Conservation (phyloP, 768 basidiomycete species). For the Suillus hirtellus region DNA sequence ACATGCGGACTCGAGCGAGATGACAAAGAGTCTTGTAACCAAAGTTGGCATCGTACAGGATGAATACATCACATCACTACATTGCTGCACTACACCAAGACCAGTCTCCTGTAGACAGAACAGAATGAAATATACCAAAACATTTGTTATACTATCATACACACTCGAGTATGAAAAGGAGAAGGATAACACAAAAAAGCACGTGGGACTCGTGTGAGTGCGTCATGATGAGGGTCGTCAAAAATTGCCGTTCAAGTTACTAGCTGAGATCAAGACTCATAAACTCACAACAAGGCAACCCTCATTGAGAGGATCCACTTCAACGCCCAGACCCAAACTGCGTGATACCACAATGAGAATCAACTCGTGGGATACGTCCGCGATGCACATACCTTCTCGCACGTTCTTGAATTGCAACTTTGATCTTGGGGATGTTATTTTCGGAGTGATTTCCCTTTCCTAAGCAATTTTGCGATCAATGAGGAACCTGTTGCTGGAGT, state of each 20-base stretch:
- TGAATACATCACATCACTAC: background rate
- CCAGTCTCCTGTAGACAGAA: background rate
- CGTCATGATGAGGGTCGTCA: background rate
- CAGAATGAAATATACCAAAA: background rate
- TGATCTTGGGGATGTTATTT: conserved; percentile 73
- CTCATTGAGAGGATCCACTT: conserved; percentile 72
- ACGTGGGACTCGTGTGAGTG: background rate
- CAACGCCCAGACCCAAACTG: conserved; percentile 63
- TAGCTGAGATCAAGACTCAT: conserved; percentile 38
- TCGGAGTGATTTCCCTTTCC: conserved; percentile 85
- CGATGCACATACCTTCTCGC: conserved; percentile 60
- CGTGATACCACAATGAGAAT: background rate
- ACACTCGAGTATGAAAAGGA: background rate
- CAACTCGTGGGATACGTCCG: background rate
- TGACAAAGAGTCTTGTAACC: too few relatives aligned
- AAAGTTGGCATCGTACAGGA: too few relatives aligned
- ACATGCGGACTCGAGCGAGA: too few relatives aligned
- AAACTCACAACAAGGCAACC: conserved; percentile 78
- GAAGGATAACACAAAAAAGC: background rate
- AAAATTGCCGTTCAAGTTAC: background rate
- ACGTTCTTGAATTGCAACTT: conserved; percentile 81
- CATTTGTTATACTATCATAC: background rate
- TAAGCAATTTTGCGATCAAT: conserved; percentile 20
- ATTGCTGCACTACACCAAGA: background rate
- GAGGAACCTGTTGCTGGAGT: background rate